Conservation (phyloP, 2,329 filamentous ascomycete species). For the Capronia epimyces region DNA sequence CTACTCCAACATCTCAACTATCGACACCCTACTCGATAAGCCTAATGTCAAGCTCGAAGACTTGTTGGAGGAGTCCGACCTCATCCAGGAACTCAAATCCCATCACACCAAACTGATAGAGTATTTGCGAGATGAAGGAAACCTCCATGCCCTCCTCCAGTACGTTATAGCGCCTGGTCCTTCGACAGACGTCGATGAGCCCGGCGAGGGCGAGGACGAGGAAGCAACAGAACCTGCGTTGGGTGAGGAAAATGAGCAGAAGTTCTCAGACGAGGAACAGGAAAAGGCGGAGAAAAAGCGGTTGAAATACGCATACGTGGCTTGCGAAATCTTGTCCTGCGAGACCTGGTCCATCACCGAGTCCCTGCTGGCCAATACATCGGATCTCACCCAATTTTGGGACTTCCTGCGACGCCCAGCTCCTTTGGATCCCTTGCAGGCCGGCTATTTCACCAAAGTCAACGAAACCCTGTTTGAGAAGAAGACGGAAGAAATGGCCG, state of each 20-base stretch:
- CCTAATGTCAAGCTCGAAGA: constrained; percentile 91
- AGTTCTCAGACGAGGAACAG: constrained; percentile 35
- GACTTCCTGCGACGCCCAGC: constrained; percentile 76
- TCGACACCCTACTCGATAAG: constrained; percentile 95
- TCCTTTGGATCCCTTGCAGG: constrained; percentile 85
- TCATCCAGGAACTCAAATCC: constrained; percentile 96
- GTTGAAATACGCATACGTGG: constrained; percentile 87
- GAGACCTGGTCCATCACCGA: constrained; percentile 97
- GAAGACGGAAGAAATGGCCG: constrained; percentile 96
- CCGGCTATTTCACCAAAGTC: constrained; percentile 97
- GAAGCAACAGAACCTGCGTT: constrained; percentile 29
- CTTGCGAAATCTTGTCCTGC: constrained; percentile 87
- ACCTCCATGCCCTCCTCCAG: constrained; percentile 77
- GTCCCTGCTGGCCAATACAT: constrained; percentile 77
- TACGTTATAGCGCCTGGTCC: constrained; percentile 76
- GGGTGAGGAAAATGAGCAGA: constrained; percentile 29
- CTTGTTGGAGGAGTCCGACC: constrained; percentile 87
- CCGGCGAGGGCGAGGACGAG: constrained; percentile 42
- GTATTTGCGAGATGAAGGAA: constrained; percentile 80
- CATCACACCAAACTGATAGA: constrained; percentile 97
- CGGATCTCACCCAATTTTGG: constrained; percentile 81
- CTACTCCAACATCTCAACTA: constrained; percentile 93
- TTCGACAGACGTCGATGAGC: constrained; percentile 49
- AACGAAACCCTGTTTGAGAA: constrained; percentile 97
- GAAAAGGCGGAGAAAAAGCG: constrained; percentile 86